Conservation (phyloP, 176 grass and related monocot species). For the Carex myosuroides region DNA sequence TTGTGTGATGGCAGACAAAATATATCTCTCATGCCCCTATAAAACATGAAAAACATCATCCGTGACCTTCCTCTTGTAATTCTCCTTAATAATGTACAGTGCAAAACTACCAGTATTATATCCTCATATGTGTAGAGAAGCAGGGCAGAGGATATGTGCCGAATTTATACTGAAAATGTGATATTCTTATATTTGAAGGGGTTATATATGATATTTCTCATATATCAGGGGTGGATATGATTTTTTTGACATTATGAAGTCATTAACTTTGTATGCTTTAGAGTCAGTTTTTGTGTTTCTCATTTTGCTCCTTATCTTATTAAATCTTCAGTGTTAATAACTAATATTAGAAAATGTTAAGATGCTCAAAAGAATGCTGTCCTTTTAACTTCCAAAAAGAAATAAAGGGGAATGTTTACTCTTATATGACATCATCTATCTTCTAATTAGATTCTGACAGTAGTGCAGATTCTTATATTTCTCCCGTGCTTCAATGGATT, state of each 20-base stretch:
- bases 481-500: slow-evolving; percentile 56
- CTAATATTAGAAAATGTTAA: background rate
- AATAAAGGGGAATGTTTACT: background rate
- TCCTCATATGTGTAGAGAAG: background rate
- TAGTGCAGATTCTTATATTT: slow-evolving; percentile 46
- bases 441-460: background rate
- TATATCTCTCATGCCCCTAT: background rate
- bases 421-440: background rate
- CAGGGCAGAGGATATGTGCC: background rate
- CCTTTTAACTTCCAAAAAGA: background rate
- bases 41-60: background rate
- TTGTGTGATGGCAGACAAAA: background rate
- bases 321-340: background rate
- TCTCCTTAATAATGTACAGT: background rate
- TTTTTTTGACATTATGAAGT: too few relatives aligned
- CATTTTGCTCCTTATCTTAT: background rate
- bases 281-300: background rate
- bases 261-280: background rate
- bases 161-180: background rate
- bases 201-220: background rate
- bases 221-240: background rate
- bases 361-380: background rate
- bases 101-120: background rate
- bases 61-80: background rate
- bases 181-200: background rate